phyloP scores from a whole-genome alignment of 148 eudicot species.

The Simmondsia chinensis region DNA sequence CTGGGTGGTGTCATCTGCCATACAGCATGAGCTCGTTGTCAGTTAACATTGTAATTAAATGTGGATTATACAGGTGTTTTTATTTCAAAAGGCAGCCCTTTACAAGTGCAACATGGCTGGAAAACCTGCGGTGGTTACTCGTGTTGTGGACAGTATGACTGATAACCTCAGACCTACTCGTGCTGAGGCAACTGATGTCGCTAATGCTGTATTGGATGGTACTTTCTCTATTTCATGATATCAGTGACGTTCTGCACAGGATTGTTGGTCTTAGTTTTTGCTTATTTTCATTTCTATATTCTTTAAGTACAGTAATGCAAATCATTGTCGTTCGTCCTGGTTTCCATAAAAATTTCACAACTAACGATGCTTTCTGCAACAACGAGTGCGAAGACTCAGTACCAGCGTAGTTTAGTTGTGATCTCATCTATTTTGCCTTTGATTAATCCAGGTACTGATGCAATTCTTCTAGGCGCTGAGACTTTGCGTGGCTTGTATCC shows the following conservation, averaged over 20 bases:
- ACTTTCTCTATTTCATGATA: slow-evolving; percentile 3
- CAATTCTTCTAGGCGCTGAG: slow-evolving; percentile 52
- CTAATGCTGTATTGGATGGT: slow-evolving; percentile 73
- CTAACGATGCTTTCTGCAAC: no score
- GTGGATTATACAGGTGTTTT: slow-evolving; percentile 51
- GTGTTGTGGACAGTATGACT: slow-evolving; percentile 68
- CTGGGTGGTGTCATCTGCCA: no score
- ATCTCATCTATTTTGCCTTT: no score
- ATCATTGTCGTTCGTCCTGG: no score
- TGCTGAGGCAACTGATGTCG: slow-evolving; percentile 71
- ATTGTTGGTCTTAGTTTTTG: neutral
- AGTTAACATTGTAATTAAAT: no score
- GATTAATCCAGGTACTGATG: slow-evolving; percentile 58
- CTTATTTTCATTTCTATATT: neutral
- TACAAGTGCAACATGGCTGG: slow-evolving; percentile 49
- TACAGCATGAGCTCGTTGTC: no score
- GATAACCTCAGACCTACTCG: slow-evolving; percentile 58
- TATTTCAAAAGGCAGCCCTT: slow-evolving; percentile 49
- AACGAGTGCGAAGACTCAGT: no score
- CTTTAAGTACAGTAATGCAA: slow-evolving; percentile 1
- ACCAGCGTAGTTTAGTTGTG: no score
- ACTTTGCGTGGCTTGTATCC: slow-evolving; percentile 53
- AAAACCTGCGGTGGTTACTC: slow-evolving; percentile 47
- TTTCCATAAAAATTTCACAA: no score
- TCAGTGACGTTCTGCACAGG: neutral